A percentile compares a stretch with the other conserved stretches of the same genome.
Evolutionary conservation across 768 basidiomycete genomes (phyloP).

Genomic region (Auriscalpium orientale): DNA sequence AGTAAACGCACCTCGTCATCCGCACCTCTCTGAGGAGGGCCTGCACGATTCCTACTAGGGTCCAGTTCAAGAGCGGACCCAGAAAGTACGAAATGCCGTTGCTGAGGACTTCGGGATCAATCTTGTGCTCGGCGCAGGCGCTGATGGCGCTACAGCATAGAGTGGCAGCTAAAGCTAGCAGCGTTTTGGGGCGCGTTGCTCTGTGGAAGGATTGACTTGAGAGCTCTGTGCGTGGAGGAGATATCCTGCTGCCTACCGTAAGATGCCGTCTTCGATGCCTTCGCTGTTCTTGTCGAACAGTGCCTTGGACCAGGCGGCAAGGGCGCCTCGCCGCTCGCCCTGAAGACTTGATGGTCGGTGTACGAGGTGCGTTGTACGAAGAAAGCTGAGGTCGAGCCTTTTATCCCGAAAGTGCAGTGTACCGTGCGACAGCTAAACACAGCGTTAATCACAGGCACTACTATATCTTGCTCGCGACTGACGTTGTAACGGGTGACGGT

Average conservation of each 20-base stretch:
- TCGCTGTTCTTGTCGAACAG: slow-evolving; percentile 71
- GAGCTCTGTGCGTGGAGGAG: neutral
- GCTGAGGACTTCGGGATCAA: slow-evolving; percentile 60
- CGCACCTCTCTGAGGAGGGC: slow-evolving; percentile 55
- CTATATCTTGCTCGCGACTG: neutral
- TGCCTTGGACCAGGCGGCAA: slow-evolving; percentile 62
- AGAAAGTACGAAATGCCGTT: slow-evolving; percentile 77
- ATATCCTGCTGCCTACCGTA: slow-evolving; percentile 18
- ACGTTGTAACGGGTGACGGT: slow-evolving; percentile 58
- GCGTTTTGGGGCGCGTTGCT: slow-evolving; percentile 59
- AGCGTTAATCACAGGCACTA: neutral
- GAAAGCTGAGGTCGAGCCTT: slow-evolving; percentile 40
- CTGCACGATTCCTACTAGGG: slow-evolving; percentile 65
- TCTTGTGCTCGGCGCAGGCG: slow-evolving; percentile 38
- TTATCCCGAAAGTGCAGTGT: slow-evolving; percentile 39
- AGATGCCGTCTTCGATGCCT: slow-evolving; percentile 75
- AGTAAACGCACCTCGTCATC: slow-evolving; percentile 1
- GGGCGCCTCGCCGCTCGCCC: slow-evolving; percentile 27
- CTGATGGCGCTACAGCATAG: slow-evolving; percentile 59
- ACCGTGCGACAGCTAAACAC: too few species aligned
- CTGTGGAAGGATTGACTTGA: slow-evolving; percentile 26
- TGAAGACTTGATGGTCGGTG: slow-evolving; percentile 34
- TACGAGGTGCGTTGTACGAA: slow-evolving; percentile 40
- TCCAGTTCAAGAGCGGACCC: slow-evolving; percentile 70
- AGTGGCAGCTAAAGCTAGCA: slow-evolving; percentile 61